Evolutionary conservation across 1,139 yeast genomes (phyloP), one percentile per base, ranked within the genome.

Genomic region (Pichia sp.): DNA sequence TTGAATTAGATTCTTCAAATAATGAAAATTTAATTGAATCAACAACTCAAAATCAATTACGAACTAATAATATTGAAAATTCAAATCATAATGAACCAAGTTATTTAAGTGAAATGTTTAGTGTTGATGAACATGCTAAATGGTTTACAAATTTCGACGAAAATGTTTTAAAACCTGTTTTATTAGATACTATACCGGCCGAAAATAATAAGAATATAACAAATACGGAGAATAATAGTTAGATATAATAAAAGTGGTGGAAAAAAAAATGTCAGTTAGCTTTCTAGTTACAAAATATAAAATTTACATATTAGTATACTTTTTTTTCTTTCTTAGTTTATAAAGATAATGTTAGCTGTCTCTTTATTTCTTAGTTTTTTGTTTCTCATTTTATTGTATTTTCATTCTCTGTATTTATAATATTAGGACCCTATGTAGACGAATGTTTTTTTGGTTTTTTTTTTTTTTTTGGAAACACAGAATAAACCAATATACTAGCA

Each of bases 61-160:
- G 5, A 27, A 10, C 42, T 9, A 54, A 18, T 30, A 34, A 26
- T 7, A 41, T 33, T 27, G 25, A 10, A 4, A 37, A 27, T 37
- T 18, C 7, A 32, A 34, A 18, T 31, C 26, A 27, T 30, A 39
- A 32, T 30, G 31, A 11, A 9, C 10, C 48, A 18, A 42, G 44
- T 28, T 28, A 47, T 26, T 33, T 50, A 11, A 40, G 42, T 45
- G 62, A 52, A 39, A 61, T 75, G 27, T 62, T 77, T 39, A 76
- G 78, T 54, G 80, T 86, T 6, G 94, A 85, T 58, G 88, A 83
- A 53, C 87, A 83, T 53, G 86, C 94, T 10, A 81, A 80, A 60
- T 92, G 99, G 97, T 92, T 92, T 66, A 83, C 88, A 30, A 84
- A 81, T 59, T 87, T 92, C 64, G 99, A 92, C 64, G 96, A 92